Conservation (phyloP, 1,284 basidiomycete species). For the Naganishia sp. region DNA sequence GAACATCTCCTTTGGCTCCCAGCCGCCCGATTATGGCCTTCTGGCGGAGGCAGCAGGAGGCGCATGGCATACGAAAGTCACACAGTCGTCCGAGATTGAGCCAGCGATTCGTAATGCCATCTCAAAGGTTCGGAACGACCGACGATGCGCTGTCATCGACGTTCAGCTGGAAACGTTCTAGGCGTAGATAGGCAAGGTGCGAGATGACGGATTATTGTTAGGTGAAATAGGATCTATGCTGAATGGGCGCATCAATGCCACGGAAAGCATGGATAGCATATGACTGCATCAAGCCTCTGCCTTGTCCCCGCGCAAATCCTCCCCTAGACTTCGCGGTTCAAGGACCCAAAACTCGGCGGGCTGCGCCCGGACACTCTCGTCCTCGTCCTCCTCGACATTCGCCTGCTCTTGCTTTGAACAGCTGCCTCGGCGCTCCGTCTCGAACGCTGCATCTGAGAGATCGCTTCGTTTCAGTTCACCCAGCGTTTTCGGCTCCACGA, state of each 20-base stretch:
- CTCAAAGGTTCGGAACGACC: constrained; percentile 61
- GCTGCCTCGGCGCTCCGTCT: not conserved
- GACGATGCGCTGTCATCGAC: constrained; percentile 66
- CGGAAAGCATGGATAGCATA: constrained; percentile 2
- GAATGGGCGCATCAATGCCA: too few species aligned
- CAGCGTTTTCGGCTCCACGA: constrained; percentile 34
- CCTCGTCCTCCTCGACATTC: not conserved
- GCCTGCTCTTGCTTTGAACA: not conserved
- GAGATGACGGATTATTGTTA: not conserved
- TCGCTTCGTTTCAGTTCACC: constrained; percentile 29
- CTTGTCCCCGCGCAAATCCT: constrained; percentile 15
- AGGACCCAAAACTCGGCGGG: constrained; percentile 26
- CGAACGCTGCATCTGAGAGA: not conserved
- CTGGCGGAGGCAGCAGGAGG: constrained; percentile 63
- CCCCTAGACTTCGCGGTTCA: constrained; percentile 33
- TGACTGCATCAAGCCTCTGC: not conserved
- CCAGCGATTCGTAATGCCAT: constrained; percentile 59
- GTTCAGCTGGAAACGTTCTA: constrained; percentile 13
- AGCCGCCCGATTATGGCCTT: constrained; percentile 63
- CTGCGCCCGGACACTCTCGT: not conserved
- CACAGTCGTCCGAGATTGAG: constrained; percentile 50
- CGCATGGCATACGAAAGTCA: constrained; percentile 63
- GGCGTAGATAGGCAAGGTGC: not conserved
- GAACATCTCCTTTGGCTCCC: constrained; percentile 66
- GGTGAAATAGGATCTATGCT: not conserved